These are phyloP conservation scores for Plasmodium gonderi DNA, from an alignment of 169 alveolate species.

Conservation along the genomic window DNA sequence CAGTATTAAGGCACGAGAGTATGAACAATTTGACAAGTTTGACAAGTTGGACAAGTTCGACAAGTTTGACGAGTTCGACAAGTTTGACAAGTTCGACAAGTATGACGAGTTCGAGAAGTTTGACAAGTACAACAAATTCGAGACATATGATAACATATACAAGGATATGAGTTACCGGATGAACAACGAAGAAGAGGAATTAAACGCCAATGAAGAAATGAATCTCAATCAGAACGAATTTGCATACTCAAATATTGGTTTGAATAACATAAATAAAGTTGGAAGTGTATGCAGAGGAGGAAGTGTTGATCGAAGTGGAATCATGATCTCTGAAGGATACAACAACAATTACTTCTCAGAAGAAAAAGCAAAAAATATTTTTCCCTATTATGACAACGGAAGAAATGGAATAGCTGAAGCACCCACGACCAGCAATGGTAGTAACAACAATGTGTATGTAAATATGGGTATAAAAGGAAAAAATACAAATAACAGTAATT, in stretches of 20 bases:
- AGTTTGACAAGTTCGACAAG: neutral
- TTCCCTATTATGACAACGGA: slow-evolving; percentile 1
- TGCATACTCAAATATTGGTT: neutral
- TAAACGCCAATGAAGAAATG: neutral
- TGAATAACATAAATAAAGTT: neutral
- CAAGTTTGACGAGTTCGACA: neutral
- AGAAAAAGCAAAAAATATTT: neutral
- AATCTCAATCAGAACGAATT: slow-evolving; percentile 3
- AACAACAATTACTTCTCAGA: slow-evolving; percentile 4
- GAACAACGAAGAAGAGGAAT: neutral
- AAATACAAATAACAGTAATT: neutral
- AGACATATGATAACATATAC: neutral
- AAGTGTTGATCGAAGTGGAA: neutral
- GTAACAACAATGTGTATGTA: neutral
- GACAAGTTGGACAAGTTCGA: neutral
- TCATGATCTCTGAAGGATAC: neutral
- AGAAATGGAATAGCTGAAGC: neutral
- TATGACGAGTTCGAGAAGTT: neutral
- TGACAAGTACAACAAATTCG: neutral
- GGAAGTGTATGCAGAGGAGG: neutral
- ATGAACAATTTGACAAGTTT: neutral
- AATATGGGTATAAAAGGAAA: neutral
- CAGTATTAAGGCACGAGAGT: slow-evolving; percentile 25
- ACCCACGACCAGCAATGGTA: neutral
- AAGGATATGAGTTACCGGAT: neutral